A percentile compares a stretch with the other conserved stretches of the same genome.
Evolutionary conservation across 352 stramenopile genomes (phyloP).

Genomic region (Pythium aphanidermatum): DNA sequence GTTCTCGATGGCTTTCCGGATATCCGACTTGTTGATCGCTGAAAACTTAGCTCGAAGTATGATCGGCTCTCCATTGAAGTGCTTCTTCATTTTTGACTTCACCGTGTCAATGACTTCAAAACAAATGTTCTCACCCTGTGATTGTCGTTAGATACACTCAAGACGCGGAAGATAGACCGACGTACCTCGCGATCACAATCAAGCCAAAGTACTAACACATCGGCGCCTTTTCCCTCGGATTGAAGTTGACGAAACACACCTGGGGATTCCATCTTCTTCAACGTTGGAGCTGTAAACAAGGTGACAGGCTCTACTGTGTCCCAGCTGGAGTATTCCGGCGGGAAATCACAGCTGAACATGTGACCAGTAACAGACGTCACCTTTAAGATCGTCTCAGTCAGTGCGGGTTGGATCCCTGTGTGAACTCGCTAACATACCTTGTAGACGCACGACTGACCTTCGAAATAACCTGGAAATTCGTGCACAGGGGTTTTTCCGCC

Average conservation of each 20-base stretch:
- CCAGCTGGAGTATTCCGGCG: slow-evolving; percentile 63
- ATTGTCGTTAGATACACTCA: too few relatives aligned
- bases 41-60: slow-evolving; percentile 76
- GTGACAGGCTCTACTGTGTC: slow-evolving; percentile 65
- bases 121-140: slow-evolving; percentile 88
- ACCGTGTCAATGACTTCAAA: slow-evolving; percentile 86
- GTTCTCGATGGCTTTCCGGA: slow-evolving; percentile 49
- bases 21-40: slow-evolving; percentile 67
- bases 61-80: slow-evolving; percentile 32
- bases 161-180: too few relatives aligned
- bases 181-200: slow-evolving; percentile 85
- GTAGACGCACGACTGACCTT: slow-evolving; percentile 23
- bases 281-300: slow-evolving; percentile 62
- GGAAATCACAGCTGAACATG: slow-evolving; percentile 78
- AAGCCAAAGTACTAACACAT: slow-evolving; percentile 85
- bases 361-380: slow-evolving; percentile 74
- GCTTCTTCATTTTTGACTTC: slow-evolving; percentile 59
- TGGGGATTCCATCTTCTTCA: slow-evolving; percentile 40
- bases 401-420: too few relatives aligned
- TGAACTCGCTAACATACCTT: slow-evolving; percentile 14
- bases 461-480: slow-evolving; percentile 38
- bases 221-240: slow-evolving; percentile 33
- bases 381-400: too few relatives aligned
- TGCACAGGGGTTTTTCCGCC: slow-evolving; percentile 44
- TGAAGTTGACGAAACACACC: slow-evolving; percentile 29